Evolutionary conservation across 345 rosid genomes (phyloP).

Genomic region (Turritis glabra): DNA sequence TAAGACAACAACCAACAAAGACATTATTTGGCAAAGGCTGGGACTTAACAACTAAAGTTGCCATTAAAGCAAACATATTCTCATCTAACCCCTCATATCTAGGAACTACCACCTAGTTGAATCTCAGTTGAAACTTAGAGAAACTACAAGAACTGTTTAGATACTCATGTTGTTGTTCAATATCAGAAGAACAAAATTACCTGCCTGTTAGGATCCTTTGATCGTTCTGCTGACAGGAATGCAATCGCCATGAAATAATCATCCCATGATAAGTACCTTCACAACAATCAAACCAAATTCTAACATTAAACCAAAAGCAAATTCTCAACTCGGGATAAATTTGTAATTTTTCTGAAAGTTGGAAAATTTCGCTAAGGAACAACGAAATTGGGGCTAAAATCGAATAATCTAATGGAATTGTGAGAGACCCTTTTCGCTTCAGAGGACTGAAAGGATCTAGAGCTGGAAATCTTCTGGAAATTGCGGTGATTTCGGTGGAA

Average conservation of each 20-base stretch:
- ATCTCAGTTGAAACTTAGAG: neutral
- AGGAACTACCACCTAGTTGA: neutral
- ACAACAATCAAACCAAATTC: neutral
- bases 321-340: neutral
- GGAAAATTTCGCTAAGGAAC: neutral
- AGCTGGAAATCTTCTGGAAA: conserved; percentile 40
- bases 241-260: conserved; percentile 97
- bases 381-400: neutral
- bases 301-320: neutral
- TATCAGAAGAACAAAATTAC: conserved; percentile 38
- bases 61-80: too few relatives aligned
- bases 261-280: conserved; percentile 92
- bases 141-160: neutral
- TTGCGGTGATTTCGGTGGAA: conserved; percentile 40
- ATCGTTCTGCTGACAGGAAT: conserved; percentile 76
- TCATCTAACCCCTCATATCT: neutral
- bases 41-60: neutral
- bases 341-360: neutral
- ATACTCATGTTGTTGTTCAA: neutral
- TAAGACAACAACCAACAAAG: neutral
- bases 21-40: neutral
- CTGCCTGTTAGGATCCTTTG: conserved; percentile 98
- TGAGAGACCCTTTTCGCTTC: conserved; percentile 73
- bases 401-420: neutral
- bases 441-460: conserved; percentile 70